Evolutionary conservation across 2,329 filamentous ascomycete species (phyloP).

Genomic region (Fusarium oxysporum): DNA sequence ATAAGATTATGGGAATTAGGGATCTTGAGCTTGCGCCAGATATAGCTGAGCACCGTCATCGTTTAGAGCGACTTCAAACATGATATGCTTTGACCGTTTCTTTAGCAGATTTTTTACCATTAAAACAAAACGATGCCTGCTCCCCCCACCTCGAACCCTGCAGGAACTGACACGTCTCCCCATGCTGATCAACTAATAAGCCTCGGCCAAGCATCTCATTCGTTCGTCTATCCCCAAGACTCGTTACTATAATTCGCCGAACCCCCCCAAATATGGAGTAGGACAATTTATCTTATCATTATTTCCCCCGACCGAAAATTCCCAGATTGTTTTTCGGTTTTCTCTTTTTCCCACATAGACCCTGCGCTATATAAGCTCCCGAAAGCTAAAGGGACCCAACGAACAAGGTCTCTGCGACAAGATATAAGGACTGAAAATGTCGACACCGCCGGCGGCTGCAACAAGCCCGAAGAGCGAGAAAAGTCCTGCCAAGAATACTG

Average conservation of each 20-base stretch:
- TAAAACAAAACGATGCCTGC: neutral
- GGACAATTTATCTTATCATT: neutral
- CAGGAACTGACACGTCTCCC: neutral
- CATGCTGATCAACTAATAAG: neutral
- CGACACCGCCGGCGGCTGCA: slow-evolving; percentile 13
- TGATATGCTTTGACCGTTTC: neutral
- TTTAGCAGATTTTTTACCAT: neutral
- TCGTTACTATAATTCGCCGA: neutral
- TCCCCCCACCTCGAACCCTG: neutral
- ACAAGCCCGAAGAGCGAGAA: slow-evolving; percentile 14
- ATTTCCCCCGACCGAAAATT: neutral
- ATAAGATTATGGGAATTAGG: rapidly evolving
- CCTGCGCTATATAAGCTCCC: neutral
- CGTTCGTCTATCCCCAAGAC: neutral
- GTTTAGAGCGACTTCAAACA: rapidly evolving
- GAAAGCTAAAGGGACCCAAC: neutral
- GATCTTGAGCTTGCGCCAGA: neutral
- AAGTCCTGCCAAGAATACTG: neutral
- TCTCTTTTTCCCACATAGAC: neutral
- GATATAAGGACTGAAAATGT: neutral
- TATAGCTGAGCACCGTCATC: neutral
- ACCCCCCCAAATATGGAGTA: neutral
- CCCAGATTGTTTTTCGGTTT: neutral
- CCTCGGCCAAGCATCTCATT: neutral
- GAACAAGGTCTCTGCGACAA: neutral